Evolutionary conservation across 208 protist genomes (phyloP), one percentile per base, ranked within the genome.

Genomic region (Leishmania lainsoni): DNA sequence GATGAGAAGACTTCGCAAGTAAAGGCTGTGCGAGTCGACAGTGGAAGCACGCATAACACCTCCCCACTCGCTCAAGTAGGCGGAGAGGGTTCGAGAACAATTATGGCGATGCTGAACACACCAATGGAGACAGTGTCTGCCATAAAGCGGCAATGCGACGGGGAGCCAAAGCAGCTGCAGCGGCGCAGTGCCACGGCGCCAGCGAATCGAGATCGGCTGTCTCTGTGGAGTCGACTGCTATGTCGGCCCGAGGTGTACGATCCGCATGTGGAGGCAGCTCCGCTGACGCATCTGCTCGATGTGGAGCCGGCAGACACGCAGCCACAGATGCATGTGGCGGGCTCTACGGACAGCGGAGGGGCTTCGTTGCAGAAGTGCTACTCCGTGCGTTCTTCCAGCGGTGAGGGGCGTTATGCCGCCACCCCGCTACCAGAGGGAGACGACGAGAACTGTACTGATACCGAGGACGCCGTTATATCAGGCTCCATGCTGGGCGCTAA

Each of bases 221-320:
- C 84, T 6, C 75, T 92, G 22, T 90, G 86, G 86, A 86, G 75
- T 58, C 86, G 84, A 20, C 81, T 92, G 63, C 80, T 92, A 29
- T 92, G 89, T 56, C 81, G 77, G 29, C 85, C 89, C 8, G 89
- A 92, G 75, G 82, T 92, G 70, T 86, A 83, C 65, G 86, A 90
- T 77, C 79, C 81, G 20, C 45, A 80, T 61, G 65, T 84, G 29
- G 84, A 90, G 80, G 81, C 83, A 16, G 72, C 81, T 4, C 85
- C 83, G 22, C 26, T 83, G 74, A 39, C 80, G 8, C 69, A 79
- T 51, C 75, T 83, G 49, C 56, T 74, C 70, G 75, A 79, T 58
- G 45, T 75, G 3, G 35, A 72, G 3, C 20, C 2, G 42, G 22
- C 6, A n/a, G 68, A 29, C 42, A 42, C 0, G 68, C 68, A 51